phyloP scores from a whole-genome alignment of 192 early-diverging fungal genomes.

The Backusella circina region DNA sequence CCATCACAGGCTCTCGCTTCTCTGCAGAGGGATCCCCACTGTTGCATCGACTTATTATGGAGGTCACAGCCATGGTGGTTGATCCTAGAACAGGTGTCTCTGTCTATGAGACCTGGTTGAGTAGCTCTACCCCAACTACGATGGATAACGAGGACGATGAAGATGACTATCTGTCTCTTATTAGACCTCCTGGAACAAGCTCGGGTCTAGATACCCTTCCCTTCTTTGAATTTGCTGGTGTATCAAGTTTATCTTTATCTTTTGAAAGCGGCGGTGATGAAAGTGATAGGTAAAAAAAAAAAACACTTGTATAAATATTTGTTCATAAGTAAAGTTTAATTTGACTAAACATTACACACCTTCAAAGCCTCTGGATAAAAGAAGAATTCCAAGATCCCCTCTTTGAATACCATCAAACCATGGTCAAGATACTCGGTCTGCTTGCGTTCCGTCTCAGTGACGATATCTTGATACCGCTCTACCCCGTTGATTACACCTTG shows the following conservation, averaged over 20 bases:
- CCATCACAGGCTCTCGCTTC: constrained; percentile 46
- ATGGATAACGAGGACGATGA: background rate
- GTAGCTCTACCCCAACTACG: background rate
- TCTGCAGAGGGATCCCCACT: constrained; percentile 44
- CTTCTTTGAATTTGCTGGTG: constrained; percentile 55
- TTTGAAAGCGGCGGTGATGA: constrained; percentile 53
- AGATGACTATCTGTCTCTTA: background rate
- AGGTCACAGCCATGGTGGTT: constrained; percentile 39
- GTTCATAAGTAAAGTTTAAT: background rate
- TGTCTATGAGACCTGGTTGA: constrained; percentile 46
- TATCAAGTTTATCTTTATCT: constrained; percentile 48
- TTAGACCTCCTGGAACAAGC: background rate
- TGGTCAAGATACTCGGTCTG: constrained; percentile 42
- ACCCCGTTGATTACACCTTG: constrained; percentile 39
- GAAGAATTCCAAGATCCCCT: constrained; percentile 50
- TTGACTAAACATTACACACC: constrained; percentile 5
- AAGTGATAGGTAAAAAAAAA: constrained; percentile 43
- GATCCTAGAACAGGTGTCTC: constrained; percentile 42
- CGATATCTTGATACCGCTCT: constrained; percentile 37
- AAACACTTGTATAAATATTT: background rate
- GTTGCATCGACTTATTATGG: constrained; percentile 38
- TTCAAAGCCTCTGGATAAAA: constrained; percentile 47
- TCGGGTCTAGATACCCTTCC: constrained; percentile 44
- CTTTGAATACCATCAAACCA: constrained; percentile 48
- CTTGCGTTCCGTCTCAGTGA: constrained; percentile 41